These are phyloP conservation scores for Fragilariopsis cylindrus DNA, from an alignment of 108 stramenopile genomes.

Conservation along the genomic window DNA sequence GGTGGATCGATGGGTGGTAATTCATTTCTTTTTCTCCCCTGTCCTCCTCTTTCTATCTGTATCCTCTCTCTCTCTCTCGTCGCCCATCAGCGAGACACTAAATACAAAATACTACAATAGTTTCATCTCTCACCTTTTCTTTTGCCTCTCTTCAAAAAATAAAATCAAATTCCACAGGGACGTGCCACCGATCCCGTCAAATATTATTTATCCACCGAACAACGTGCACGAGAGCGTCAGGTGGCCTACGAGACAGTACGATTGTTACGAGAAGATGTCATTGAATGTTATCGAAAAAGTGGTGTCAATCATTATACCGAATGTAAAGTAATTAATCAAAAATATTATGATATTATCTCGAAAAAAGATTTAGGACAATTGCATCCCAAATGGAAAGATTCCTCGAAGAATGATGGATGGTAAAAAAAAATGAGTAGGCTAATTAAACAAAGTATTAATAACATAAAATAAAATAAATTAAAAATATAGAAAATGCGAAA, in stretches of 20 bases:
- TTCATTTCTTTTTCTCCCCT: neutral
- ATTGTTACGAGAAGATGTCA: constrained; percentile 79
- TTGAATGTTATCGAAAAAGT: constrained; percentile 82
- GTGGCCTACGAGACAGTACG: constrained; percentile 86
- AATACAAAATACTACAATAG: neutral
- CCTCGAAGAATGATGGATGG: constrained; percentile 67
- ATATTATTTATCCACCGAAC: constrained; percentile 79
- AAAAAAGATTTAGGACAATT: constrained; percentile 84
- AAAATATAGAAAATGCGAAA: too few relatives aligned
- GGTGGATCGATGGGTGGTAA: too few relatives aligned
- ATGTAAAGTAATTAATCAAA: constrained; percentile 68
- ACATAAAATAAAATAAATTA: too few relatives aligned
- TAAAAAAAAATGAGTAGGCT: constrained; percentile 15
- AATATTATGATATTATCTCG: constrained; percentile 65
- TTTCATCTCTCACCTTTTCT: constrained; percentile 2
- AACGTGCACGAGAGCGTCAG: constrained; percentile 88
- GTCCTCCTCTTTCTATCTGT: neutral
- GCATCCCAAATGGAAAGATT: constrained; percentile 72
- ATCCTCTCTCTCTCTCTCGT: neutral
- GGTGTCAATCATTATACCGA: constrained; percentile 91
- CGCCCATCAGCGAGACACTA: neutral
- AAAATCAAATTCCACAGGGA: constrained; percentile 9
- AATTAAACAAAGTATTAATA: neutral
- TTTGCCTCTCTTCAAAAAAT: constrained; percentile 16
- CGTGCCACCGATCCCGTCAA: constrained; percentile 83